These are phyloP conservation scores for Colletotrichum spaethianum DNA, from an alignment of 2,329 filamentous ascomycete genomes.

Conservation along the genomic window DNA sequence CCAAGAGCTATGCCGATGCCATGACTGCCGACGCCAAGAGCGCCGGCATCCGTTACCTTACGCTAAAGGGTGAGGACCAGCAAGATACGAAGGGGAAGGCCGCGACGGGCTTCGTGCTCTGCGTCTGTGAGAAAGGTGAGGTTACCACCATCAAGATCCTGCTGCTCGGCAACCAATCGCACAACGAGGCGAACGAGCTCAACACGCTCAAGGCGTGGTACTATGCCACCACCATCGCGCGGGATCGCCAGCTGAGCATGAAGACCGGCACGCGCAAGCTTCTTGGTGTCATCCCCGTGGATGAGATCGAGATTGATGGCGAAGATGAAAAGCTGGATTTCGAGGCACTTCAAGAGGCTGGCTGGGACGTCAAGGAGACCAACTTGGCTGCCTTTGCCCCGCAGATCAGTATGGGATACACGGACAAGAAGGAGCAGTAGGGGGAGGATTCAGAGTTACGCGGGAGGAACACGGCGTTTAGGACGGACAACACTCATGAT, in stretches of 20 bases:
- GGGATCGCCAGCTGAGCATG: background rate
- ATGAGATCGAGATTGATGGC: background rate
- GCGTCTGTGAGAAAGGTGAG: background rate
- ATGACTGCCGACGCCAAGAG: constrained; percentile 11
- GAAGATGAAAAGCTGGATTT: background rate
- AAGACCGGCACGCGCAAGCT: background rate
- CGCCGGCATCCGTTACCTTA: background rate
- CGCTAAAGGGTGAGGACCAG: background rate
- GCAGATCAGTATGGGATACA: background rate
- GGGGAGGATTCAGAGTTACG: background rate
- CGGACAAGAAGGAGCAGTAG: constrained; percentile 10
- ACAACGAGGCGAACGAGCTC: background rate
- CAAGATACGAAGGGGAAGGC: background rate
- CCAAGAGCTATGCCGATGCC: constrained; percentile 56
- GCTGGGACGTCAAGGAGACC: constrained; percentile 1
- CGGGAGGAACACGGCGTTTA: background rate
- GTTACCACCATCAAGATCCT: constrained; percentile 27
- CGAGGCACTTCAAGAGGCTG: constrained; percentile 1
- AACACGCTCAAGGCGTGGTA: constrained; percentile 7
- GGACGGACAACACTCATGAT: background rate
- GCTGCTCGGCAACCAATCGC: constrained; percentile 10
- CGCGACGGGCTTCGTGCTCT: background rate
- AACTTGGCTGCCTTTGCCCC: constrained; percentile 16
- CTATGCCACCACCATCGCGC: constrained; percentile 5
- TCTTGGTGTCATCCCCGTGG: background rate